phyloP scores from a whole-genome alignment of 306 rosid species.

The Luffa acutangula region DNA sequence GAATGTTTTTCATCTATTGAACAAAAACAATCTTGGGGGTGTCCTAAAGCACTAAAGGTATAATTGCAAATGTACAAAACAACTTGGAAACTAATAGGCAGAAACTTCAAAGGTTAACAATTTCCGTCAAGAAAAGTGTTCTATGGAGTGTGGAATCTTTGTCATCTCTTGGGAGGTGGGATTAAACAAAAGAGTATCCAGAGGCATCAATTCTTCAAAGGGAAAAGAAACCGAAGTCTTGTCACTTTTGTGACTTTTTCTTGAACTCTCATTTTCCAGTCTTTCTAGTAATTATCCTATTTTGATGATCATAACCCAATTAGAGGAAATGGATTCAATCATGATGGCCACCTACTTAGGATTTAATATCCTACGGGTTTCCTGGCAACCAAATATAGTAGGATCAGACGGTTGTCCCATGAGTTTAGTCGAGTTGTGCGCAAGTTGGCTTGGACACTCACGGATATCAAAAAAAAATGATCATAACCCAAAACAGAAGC shows the following conservation, averaged over 20 bases:
- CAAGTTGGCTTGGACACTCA: too few relatives aligned
- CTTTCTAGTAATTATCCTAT: not conserved
- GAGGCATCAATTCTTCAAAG: not conserved
- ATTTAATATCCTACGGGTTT: too few relatives aligned
- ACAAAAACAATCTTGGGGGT: not conserved
- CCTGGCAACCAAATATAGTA: too few relatives aligned
- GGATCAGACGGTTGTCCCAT: too few relatives aligned
- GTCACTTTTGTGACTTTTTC: not conserved
- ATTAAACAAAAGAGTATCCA: not conserved
- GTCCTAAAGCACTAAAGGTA: too few relatives aligned
- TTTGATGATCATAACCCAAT: not conserved
- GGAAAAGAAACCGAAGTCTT: not conserved
- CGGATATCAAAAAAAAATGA: not conserved
- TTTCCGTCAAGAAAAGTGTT: not conserved
- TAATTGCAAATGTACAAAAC: too few relatives aligned
- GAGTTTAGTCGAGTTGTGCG: too few relatives aligned
- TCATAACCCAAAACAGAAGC: not conserved
- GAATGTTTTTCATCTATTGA: not conserved
- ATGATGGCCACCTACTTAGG: too few relatives aligned
- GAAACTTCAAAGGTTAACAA: not conserved
- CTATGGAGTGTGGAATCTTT: not conserved
- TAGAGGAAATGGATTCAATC: too few relatives aligned
- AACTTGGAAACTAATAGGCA: not conserved
- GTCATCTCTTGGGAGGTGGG: not conserved
- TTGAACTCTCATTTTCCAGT: not conserved